phyloP scores from a whole-genome alignment of 208 protist species.

The Phytomonas sp. region DNA sequence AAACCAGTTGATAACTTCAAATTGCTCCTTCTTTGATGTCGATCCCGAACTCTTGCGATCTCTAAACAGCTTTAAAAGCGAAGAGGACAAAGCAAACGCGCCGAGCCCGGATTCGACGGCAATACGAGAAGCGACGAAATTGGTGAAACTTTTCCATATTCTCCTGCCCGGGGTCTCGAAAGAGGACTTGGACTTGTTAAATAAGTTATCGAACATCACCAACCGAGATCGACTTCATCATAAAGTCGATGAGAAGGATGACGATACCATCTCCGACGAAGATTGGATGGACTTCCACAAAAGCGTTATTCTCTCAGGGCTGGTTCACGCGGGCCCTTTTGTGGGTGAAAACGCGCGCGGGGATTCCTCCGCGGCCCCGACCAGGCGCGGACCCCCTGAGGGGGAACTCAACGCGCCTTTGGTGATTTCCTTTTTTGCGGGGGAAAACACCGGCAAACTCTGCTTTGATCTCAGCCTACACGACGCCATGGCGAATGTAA shows the following conservation, averaged over 20 bases:
- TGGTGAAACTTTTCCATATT: not conserved
- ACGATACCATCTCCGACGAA: not conserved
- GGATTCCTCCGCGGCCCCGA: not conserved
- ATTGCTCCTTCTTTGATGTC: not conserved
- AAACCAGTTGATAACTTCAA: not conserved
- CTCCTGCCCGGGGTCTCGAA: not conserved
- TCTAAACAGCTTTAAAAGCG: not conserved
- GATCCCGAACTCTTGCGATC: not conserved
- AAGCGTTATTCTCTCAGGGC: not conserved
- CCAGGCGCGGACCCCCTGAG: not conserved
- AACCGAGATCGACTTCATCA: not conserved
- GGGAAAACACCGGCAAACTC: not conserved
- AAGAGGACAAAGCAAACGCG: too few relatives aligned
- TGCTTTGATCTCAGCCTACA: constrained; percentile 12
- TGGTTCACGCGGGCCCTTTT: not conserved
- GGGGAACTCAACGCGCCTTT: not conserved
- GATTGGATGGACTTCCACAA: not conserved
- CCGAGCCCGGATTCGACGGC: not conserved
- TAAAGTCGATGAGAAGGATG: not conserved
- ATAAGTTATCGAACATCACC: not conserved
- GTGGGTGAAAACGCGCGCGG: not conserved
- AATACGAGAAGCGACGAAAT: not conserved
- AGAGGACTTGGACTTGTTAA: not conserved
- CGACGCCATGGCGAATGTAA: not conserved
- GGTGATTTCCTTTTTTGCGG: constrained; percentile 9